phyloP scores from a whole-genome alignment of 106 monocot species.

The Allium sativum region DNA sequence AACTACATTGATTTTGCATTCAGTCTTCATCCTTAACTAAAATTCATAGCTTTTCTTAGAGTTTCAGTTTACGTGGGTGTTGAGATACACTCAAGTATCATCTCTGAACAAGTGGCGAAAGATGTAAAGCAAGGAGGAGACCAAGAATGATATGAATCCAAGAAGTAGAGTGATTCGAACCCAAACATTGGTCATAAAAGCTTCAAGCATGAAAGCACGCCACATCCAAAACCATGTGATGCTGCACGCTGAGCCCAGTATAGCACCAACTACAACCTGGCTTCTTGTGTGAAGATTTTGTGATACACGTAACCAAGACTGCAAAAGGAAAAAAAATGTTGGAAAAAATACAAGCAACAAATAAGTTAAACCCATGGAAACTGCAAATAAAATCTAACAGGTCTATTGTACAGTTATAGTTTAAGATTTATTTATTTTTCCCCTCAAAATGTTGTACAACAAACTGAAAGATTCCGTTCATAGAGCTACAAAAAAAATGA shows the following conservation, averaged over 20 bases:
- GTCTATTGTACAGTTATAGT: too few relatives aligned
- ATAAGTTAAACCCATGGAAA: too few relatives aligned
- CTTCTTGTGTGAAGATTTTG: constrained; percentile 54
- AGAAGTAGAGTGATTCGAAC: constrained; percentile 39
- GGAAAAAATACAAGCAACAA: too few relatives aligned
- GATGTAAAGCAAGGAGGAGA: constrained; percentile 38
- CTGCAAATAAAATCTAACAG: too few relatives aligned
- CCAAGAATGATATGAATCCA: constrained; percentile 26
- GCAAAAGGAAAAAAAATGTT: not conserved
- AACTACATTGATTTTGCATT: not conserved
- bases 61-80: not conserved
- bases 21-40: too few relatives aligned
- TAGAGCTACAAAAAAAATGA: too few relatives aligned
- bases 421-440: too few relatives aligned
- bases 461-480: too few relatives aligned
- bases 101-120: constrained; percentile 60
- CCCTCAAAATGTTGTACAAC: too few relatives aligned
- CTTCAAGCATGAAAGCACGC: constrained; percentile 46
- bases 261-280: constrained; percentile 72
- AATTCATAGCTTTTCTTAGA: too few relatives aligned
- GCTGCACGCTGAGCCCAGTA: constrained; percentile 38
- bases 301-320: constrained; percentile 83
- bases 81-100: constrained; percentile 5
- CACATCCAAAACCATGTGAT: constrained; percentile 68
- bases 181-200: constrained; percentile 50